These are phyloP conservation scores for Debaryomyces coudertii DNA, from an alignment of 1,139 yeast species.

Conservation along the genomic window DNA sequence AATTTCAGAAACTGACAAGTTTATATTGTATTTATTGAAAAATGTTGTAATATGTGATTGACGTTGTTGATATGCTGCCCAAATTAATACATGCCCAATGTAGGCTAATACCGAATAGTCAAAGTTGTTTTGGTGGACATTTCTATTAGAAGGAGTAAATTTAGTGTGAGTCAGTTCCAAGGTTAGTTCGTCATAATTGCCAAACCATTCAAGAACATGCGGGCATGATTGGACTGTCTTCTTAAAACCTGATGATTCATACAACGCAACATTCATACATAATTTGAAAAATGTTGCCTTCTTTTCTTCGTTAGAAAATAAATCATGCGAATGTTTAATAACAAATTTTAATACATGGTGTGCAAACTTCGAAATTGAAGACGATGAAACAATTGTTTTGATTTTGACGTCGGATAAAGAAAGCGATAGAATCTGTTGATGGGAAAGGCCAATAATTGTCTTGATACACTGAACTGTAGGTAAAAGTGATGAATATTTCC, in stretches of 20 bases:
- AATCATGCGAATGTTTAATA: slow-evolving; percentile 28
- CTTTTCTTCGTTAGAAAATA: slow-evolving; percentile 31
- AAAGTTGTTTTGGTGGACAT: slow-evolving; percentile 39
- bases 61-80: slow-evolving; percentile 39
- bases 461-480: slow-evolving; percentile 41
- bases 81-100: slow-evolving; percentile 45
- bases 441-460: slow-evolving; percentile 46
- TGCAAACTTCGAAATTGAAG: slow-evolving; percentile 37
- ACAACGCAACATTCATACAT: slow-evolving; percentile 43
- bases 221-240: slow-evolving; percentile 32
- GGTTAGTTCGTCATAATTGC: slow-evolving; percentile 38
- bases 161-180: slow-evolving; percentile 39
- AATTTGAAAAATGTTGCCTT: slow-evolving; percentile 33
- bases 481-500: slow-evolving; percentile 34
- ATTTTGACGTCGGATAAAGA: slow-evolving; percentile 43
- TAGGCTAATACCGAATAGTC: slow-evolving; percentile 46
- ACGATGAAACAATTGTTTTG: slow-evolving; percentile 39
- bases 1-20: slow-evolving; percentile 22
- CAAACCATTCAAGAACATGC: slow-evolving; percentile 34
- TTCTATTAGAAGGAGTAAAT: slow-evolving; percentile 39
- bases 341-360: slow-evolving; percentile 33
- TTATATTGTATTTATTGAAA: slow-evolving; percentile 26
- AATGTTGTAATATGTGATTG: slow-evolving; percentile 21
- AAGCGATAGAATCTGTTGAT: slow-evolving; percentile 39
- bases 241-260: slow-evolving; percentile 43